Conservation (phyloP, 2,329 filamentous ascomycete species). For the Byssoonygena ceratinophila region DNA sequence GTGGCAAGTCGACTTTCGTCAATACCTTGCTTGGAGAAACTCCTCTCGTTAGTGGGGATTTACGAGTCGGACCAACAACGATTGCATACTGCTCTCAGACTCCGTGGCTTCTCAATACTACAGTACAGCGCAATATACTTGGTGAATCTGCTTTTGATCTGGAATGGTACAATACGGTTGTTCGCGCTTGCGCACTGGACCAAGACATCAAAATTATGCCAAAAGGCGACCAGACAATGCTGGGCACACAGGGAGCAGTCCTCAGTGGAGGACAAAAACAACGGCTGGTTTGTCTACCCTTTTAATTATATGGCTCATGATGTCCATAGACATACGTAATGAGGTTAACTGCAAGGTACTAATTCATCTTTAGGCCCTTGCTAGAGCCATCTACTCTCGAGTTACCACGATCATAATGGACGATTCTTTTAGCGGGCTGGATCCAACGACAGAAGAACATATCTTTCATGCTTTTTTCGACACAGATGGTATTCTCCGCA, state of each 20-base stretch:
- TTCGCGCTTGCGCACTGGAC: slow-evolving; percentile 58
- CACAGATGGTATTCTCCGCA: slow-evolving; percentile 32
- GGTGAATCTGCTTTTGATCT: slow-evolving; percentile 55
- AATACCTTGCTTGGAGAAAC: slow-evolving; percentile 28
- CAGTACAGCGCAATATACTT: slow-evolving; percentile 9
- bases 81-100: slow-evolving; percentile 10
- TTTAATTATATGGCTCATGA: too few relatives aligned
- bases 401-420: slow-evolving; percentile 37
- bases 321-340: background rate
- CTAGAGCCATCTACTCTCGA: slow-evolving; percentile 35
- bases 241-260: slow-evolving; percentile 56
- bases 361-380: slow-evolving; percentile 19
- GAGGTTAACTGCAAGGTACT: background rate
- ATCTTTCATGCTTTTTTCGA: slow-evolving; percentile 39
- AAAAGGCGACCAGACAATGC: slow-evolving; percentile 58
- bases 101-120: background rate
- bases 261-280: slow-evolving; percentile 43
- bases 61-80: background rate
- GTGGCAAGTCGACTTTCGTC: slow-evolving; percentile 29
- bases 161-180: slow-evolving; percentile 46
- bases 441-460: slow-evolving; percentile 35
- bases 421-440: slow-evolving; percentile 40
- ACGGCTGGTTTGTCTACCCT: too few relatives aligned
- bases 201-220: slow-evolving; percentile 57
- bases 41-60: too few relatives aligned